Evolutionary conservation across 164 flowering plant genomes (phyloP).

Genomic region (Liriodendron chinense): DNA sequence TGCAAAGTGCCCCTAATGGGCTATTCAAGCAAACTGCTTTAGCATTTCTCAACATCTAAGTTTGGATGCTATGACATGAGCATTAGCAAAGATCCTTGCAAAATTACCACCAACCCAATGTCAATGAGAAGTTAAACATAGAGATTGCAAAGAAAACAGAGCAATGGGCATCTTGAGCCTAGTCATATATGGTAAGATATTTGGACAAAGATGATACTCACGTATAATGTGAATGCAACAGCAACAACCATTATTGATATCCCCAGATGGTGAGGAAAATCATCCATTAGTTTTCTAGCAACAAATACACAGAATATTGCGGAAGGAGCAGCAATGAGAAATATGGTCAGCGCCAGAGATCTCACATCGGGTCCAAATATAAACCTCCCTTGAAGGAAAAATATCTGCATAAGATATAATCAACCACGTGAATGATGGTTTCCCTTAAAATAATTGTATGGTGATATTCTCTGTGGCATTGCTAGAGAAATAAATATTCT

Average conservation of each 20-base stretch:
- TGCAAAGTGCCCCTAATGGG: no score
- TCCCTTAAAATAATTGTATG: background rate
- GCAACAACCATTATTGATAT: conserved; percentile 66
- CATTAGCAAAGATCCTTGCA: background rate
- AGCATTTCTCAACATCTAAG: no score
- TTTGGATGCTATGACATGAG: background rate
- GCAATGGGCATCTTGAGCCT: background rate
- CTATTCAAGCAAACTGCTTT: no score
- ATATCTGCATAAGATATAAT: conserved; percentile 54
- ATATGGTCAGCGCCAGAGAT: conserved; percentile 68
- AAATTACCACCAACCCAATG: background rate
- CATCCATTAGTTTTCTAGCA: conserved; percentile 79
- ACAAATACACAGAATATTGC: conserved; percentile 75
- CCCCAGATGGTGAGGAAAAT: conserved; percentile 58
- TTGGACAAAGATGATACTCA: conserved; percentile 30
- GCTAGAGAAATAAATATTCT: no score
- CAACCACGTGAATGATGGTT: background rate
- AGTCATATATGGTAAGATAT: background rate
- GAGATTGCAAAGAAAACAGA: background rate
- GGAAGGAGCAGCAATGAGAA: conserved; percentile 82
- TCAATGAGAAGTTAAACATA: background rate
- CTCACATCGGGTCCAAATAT: conserved; percentile 98
- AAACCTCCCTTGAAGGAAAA: conserved; percentile 80
- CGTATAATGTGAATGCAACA: conserved; percentile 67
- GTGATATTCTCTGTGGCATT: no score